Percentiles rank a stretch among this genome's conserved stretches.
These are phyloP conservation scores for Fragaria ananassa DNA, from an alignment of 306 rosid species.

Conservation along the genomic window DNA sequence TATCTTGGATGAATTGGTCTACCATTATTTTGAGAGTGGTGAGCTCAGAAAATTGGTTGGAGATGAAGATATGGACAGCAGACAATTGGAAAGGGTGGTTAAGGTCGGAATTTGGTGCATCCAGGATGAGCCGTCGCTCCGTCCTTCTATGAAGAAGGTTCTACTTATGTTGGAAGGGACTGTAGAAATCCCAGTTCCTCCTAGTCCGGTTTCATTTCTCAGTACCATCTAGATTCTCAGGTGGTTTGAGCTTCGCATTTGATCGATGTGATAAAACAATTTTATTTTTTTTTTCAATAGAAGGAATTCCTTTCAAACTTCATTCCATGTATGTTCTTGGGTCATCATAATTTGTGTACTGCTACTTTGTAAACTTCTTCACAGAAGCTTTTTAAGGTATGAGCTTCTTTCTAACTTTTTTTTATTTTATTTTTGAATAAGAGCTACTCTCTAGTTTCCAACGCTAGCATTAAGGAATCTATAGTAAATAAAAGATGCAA, in stretches of 20 bases:
- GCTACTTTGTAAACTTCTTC: neutral
- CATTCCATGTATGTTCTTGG: neutral
- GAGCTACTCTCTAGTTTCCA: too few relatives aligned
- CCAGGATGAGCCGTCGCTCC: conserved; percentile 25
- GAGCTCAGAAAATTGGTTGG: conserved; percentile 1
- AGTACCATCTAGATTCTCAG: neutral
- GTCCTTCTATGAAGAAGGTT: conserved; percentile 29
- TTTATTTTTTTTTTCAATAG: too few relatives aligned
- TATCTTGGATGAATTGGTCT: conserved; percentile 22
- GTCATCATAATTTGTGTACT: neutral
- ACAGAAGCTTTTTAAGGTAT: too few relatives aligned
- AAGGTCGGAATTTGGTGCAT: conserved; percentile 32
- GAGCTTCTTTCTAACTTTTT: neutral
- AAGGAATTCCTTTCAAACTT: neutral
- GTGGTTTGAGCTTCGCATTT: neutral
- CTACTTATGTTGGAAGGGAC: conserved; percentile 28
- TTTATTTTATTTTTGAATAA: too few relatives aligned
- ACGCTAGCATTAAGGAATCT: neutral
- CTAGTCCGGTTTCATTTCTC: conserved; percentile 2
- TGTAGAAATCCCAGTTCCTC: conserved; percentile 18
- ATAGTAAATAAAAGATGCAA: neutral
- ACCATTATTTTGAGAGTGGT: conserved; percentile 11
- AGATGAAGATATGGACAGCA: conserved; percentile 7
- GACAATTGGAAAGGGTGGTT: conserved; percentile 22
- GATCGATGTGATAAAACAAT: too few relatives aligned